Evolutionary conservation across 805 yeast genomes (phyloP).

Genomic region (Candida anglica): DNA sequence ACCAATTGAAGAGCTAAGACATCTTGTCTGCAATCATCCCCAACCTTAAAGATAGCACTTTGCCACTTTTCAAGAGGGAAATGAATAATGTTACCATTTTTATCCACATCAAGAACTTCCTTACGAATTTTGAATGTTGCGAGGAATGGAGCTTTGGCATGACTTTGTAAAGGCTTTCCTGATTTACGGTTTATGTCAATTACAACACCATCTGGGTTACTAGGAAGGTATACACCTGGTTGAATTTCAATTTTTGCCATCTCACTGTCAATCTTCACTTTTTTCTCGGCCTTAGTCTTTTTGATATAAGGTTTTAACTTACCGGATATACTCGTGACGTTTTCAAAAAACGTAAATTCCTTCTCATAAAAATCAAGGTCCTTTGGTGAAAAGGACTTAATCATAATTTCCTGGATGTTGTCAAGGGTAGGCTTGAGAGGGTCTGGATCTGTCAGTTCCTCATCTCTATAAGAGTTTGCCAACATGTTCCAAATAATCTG

Average conservation of each 20-base stretch:
- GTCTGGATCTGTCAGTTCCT: constrained; percentile 78
- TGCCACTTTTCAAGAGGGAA: constrained; percentile 69
- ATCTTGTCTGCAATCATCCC: constrained; percentile 98
- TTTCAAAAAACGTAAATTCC: constrained; percentile 86
- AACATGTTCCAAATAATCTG: constrained; percentile 98
- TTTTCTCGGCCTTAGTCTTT: constrained; percentile 93
- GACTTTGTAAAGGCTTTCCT: constrained; percentile 94
- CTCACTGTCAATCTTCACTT: constrained; percentile 92
- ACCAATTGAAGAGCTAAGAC: constrained; percentile 89
- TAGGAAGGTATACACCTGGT: constrained; percentile 87
- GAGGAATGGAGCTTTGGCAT: constrained; percentile 98
- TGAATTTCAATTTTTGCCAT: constrained; percentile 73
- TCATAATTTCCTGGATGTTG: constrained; percentile 62
- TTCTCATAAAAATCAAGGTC: constrained; percentile 69
- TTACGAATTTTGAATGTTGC: constrained; percentile 86
- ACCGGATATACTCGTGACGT: constrained; percentile 91
- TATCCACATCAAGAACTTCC: constrained; percentile 44
- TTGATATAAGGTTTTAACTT: constrained; percentile 92
- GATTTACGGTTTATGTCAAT: constrained; percentile 87
- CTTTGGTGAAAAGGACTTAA: constrained; percentile 50
- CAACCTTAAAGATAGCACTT: constrained; percentile 96
- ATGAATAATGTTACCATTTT: constrained; percentile 22
- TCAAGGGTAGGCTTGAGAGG: constrained; percentile 80
- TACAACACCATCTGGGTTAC: constrained; percentile 94
- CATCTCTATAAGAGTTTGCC: constrained; percentile 90